Evolutionary conservation across 2,329 filamentous ascomycete genomes (phyloP).

Genomic region (Leptographium galeiforme): DNA sequence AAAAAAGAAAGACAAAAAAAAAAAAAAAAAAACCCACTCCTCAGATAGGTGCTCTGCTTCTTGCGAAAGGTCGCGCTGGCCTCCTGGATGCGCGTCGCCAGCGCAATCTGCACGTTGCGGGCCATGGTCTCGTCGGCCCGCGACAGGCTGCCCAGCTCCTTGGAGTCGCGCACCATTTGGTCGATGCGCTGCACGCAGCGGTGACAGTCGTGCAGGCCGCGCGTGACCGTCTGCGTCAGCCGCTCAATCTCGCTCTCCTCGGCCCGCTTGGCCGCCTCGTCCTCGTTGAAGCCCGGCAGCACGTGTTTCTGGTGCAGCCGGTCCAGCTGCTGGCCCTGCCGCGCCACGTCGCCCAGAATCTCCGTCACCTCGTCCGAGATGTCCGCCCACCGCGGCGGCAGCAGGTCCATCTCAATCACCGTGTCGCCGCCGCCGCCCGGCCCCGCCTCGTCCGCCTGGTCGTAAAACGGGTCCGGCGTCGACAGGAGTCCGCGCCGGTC

Average conservation of each 20-base stretch:
- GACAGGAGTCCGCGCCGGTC: slow-evolving; percentile 71
- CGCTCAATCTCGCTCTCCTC: slow-evolving; percentile 86
- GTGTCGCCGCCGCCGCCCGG: slow-evolving; percentile 53
- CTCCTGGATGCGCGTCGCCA: slow-evolving; percentile 80
- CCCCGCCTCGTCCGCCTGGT: slow-evolving; percentile 55
- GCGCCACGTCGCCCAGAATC: slow-evolving; percentile 63
- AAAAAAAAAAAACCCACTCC: slow-evolving; percentile 45
- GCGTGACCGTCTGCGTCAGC: slow-evolving; percentile 81
- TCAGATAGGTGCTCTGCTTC: slow-evolving; percentile 92
- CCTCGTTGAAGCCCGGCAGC: slow-evolving; percentile 90
- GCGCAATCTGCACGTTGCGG: slow-evolving; percentile 83
- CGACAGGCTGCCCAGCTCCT: slow-evolving; percentile 57
- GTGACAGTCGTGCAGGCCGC: slow-evolving; percentile 80
- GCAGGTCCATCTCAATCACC: slow-evolving; percentile 94
- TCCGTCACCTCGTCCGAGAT: slow-evolving; percentile 88
- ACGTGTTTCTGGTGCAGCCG: slow-evolving; percentile 95
- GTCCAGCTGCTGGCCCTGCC: slow-evolving; percentile 73
- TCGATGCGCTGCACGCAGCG: slow-evolving; percentile 79
- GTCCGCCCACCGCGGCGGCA: slow-evolving; percentile 92
- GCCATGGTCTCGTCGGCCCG: slow-evolving; percentile 90
- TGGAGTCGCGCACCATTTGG: slow-evolving; percentile 70
- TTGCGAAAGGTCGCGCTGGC: slow-evolving; percentile 86
- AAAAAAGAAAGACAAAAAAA: too few relatives aligned
- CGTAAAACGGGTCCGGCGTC: slow-evolving; percentile 51
- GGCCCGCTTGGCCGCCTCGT: slow-evolving; percentile 61